phyloP scores from a whole-genome alignment of 768 basidiomycete species.

The Phanerochaete carnosa region DNA sequence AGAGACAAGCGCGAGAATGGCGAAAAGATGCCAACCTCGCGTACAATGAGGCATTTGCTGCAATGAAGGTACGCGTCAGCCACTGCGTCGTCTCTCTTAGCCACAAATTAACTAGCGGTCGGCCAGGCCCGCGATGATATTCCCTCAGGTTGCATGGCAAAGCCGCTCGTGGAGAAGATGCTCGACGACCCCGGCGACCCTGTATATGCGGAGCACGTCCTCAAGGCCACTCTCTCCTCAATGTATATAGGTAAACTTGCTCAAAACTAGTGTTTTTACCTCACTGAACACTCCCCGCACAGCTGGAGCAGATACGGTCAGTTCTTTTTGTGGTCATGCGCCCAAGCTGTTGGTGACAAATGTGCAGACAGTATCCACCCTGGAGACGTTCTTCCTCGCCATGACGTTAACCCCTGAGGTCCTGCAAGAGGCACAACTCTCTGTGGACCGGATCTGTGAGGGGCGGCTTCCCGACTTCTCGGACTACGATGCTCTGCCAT shows the following conservation, averaged over 20 bases:
- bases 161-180: constrained; percentile 1
- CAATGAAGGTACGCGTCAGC: constrained; percentile 11
- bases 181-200: constrained; percentile 7
- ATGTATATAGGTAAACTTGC: constrained; percentile 10
- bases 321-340: too few relatives aligned
- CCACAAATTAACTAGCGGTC: neutral
- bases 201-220: neutral
- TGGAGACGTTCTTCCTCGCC: constrained; percentile 26
- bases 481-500: constrained; percentile 8
- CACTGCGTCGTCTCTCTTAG: too few relatives aligned
- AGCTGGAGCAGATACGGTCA: constrained; percentile 4
- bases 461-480: constrained; percentile 12
- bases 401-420: constrained; percentile 11
- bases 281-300: neutral
- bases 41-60: constrained; percentile 8
- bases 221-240: neutral
- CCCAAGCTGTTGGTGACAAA: neutral
- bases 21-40: neutral
- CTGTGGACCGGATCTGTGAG: constrained; percentile 5
- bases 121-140: neutral
- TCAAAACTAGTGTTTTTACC: neutral
- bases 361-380: constrained; percentile 14
- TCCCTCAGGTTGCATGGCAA: neutral
- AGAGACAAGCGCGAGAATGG: constrained; percentile 12
- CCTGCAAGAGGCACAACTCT: constrained; percentile 5